Base-by-base conservation (phyloP, 208 protist genomes). In the Crithidia thermophila region DNA sequence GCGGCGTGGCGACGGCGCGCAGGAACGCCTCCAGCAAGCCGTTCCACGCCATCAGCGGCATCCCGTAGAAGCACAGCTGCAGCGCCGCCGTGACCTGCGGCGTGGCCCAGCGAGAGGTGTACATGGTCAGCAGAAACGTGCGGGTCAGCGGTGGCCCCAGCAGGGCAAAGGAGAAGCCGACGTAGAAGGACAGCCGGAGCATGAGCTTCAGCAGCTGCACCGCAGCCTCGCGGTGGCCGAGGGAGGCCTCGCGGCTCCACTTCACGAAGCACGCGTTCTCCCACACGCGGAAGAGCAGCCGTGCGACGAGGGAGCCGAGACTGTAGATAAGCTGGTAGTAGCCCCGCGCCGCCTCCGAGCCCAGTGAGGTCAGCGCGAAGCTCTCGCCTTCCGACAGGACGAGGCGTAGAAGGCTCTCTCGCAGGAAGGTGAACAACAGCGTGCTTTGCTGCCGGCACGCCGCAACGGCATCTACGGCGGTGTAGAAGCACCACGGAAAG, bases 261-360 rank as follows among this genome's bases (percentile, higher is more conserved):
- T 77, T 78, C 37, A 80, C 76, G 51, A 89, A 87, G 62, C 90
- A 95, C 23, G 85, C 82, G 55, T 85, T 92, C 69, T 98, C 94
- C 80, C 96, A 95, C n/a, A 94, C 75, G 20, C 89, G 84, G 46
- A 97, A 98, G 21, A 98, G 60, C 37, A 97, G 75, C 20, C 96
- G 84, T 16, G 80, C 89, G 13, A 94, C 77, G 11, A 97, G 59
- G 39, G 93, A 90, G 42, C 96, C 96, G 10, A 98, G 81, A 66
- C 84, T 87, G n/a, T 74, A 82, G 28, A 97, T 84, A 18, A 95
- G 57, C 20, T 93, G 81, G 53, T 95, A 97, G 43, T 94, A 82
- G 13, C 92, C 94, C 36, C 95, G 90, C 25, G 85, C 83, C n/a
- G 76, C 58, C 2, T 80, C 69, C 18, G 66, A 84, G 11, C 81